A percentile compares a stretch with the other conserved stretches of the same genome.
Evolutionary conservation across 768 basidiomycete genomes (phyloP).

Genomic region (Tricholoma furcatifolium): DNA sequence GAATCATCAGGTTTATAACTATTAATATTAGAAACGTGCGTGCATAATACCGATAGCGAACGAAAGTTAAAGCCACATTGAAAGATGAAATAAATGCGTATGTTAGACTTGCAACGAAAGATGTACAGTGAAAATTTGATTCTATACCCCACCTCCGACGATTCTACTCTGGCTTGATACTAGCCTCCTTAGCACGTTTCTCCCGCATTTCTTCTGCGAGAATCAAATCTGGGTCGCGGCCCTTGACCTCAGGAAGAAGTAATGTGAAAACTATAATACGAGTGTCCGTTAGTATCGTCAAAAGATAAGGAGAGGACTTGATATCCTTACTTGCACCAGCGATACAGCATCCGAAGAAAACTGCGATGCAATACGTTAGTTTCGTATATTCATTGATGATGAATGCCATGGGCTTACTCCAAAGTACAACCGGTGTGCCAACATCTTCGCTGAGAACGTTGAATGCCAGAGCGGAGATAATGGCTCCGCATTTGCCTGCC

Average conservation of each 20-base stretch:
- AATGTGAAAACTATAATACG: conserved; percentile 26
- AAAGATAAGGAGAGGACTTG: not conserved
- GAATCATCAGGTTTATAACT: too few species aligned
- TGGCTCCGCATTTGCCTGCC: conserved; percentile 72
- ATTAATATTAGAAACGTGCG: too few species aligned
- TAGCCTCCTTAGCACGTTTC: not conserved
- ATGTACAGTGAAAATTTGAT: too few species aligned
- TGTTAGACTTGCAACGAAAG: not conserved
- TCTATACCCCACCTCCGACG: too few species aligned
- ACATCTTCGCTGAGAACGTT: conserved; percentile 59
- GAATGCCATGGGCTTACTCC: conserved; percentile 46
- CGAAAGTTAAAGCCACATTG: too few species aligned
- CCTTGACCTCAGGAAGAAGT: conserved; percentile 39
- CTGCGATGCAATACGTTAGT: conserved; percentile 26
- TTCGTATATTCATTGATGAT: not conserved
- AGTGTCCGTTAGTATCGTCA: not conserved
- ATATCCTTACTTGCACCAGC: conserved; percentile 42
- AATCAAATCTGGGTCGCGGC: conserved; percentile 36
- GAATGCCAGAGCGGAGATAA: conserved; percentile 74
- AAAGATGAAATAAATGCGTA: too few species aligned
- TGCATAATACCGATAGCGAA: too few species aligned
- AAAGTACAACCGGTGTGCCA: conserved; percentile 64
- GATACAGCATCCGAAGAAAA: conserved; percentile 66
- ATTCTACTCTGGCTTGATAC: too few species aligned
- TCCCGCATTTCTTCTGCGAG: conserved; percentile 31